These are phyloP conservation scores for Strobilomyces confusus DNA, from an alignment of 768 basidiomycete genomes.

Conservation along the genomic window DNA sequence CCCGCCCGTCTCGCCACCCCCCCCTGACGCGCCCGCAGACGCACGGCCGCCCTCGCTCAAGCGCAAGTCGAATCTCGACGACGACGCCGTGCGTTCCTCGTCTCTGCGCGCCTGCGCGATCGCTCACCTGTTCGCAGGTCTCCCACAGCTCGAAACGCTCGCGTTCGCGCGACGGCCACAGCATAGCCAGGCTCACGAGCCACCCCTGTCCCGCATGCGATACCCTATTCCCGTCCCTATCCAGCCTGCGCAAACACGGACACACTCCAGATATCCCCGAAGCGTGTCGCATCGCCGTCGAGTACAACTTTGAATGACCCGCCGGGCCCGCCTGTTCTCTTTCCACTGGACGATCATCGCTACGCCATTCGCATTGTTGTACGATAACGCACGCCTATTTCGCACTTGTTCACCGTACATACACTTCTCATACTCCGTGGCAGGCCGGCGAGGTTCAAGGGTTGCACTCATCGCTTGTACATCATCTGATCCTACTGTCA, in stretches of 20 bases:
- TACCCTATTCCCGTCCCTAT: constrained; percentile 55
- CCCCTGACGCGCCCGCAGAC: constrained; percentile 13
- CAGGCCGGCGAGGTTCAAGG: constrained; percentile 12
- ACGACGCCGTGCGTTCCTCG: constrained; percentile 37
- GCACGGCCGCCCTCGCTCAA: constrained; percentile 42
- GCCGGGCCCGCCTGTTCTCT: neutral
- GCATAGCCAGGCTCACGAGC: constrained; percentile 39
- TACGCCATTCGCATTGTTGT: constrained; percentile 24
- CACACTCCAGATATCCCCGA: constrained; percentile 49
- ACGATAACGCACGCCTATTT: constrained; percentile 31
- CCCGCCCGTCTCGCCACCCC: neutral
- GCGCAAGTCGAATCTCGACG: constrained; percentile 39
- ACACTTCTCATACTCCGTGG: constrained; percentile 20
- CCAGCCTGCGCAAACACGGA: constrained; percentile 61
- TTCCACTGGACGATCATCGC: constrained; percentile 15
- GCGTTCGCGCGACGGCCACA: constrained; percentile 39
- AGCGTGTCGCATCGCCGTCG: constrained; percentile 70
- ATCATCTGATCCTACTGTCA: constrained; percentile 23
- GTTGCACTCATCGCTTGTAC: constrained; percentile 25
- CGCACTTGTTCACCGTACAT: constrained; percentile 24
- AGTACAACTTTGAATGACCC: constrained; percentile 62
- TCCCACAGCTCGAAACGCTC: constrained; percentile 59
- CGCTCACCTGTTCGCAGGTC: constrained; percentile 32
- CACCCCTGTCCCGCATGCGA: constrained; percentile 78
- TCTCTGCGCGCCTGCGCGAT: constrained; percentile 2